Evolutionary conservation across 345 rosid species (phyloP).

Genomic region (Schrenkiella parvula): DNA sequence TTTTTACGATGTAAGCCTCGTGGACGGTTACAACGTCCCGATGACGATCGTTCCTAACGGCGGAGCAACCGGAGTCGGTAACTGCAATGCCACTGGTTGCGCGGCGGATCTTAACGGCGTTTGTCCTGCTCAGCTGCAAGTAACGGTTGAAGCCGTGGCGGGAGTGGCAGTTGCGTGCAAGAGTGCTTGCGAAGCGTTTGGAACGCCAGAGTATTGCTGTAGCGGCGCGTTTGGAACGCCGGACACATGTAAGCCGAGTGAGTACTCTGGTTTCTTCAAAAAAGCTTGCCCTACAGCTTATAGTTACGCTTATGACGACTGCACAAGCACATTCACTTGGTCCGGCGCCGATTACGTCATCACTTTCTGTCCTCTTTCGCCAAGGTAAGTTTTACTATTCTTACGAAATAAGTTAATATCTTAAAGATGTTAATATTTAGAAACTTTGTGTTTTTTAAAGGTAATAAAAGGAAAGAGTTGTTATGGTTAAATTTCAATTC

Average conservation of each 20-base stretch:
- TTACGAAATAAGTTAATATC: neutral
- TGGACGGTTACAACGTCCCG: conserved; percentile 65
- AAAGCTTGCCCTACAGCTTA: conserved; percentile 49
- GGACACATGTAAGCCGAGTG: conserved; percentile 42
- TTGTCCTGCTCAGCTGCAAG: conserved; percentile 49
- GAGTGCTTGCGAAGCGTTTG: conserved; percentile 59
- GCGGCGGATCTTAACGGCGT: conserved; percentile 39
- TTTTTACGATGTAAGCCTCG: conserved; percentile 64
- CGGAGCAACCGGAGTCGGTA: conserved; percentile 30
- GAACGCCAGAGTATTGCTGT: conserved; percentile 51
- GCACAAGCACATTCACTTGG: conserved; percentile 57
- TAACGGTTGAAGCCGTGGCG: neutral
- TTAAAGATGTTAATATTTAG: neutral
- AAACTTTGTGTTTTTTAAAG: neutral
- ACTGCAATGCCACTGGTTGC: conserved; percentile 47
- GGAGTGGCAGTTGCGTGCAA: conserved; percentile 42
- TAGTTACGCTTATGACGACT: conserved; percentile 60
- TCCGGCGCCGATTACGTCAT: conserved; percentile 41
- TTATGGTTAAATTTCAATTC: neutral
- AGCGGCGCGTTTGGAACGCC: conserved; percentile 48
- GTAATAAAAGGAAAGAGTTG: neutral
- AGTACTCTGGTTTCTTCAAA: conserved; percentile 49
- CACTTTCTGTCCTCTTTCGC: conserved; percentile 41
- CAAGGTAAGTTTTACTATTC: conserved; percentile 26
- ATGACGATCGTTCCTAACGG: conserved; percentile 36